phyloP scores from a whole-genome alignment of 441 rosid species.

The Erodium moschatum region DNA sequence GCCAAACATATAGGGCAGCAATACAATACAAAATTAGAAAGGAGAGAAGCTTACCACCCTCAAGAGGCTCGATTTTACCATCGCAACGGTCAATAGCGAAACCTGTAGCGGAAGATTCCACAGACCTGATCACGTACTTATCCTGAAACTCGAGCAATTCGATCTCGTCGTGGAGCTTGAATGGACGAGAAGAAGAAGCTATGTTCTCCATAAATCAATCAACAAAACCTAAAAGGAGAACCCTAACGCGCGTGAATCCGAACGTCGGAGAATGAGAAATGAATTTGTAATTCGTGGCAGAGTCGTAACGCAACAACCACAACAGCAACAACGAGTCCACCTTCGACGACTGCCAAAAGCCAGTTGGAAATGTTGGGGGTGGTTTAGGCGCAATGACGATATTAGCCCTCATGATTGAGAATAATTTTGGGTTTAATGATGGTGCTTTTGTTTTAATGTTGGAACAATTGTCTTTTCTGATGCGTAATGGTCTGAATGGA shows the following conservation, averaged over 20 bases:
- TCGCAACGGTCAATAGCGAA: slow-evolving; percentile 63
- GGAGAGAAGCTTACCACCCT: slow-evolving; percentile 27
- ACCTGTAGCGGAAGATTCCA: slow-evolving; percentile 50
- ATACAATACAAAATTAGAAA: neutral
- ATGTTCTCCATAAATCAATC: neutral
- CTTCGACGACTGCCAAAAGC: neutral
- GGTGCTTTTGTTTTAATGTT: neutral
- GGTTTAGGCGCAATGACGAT: neutral
- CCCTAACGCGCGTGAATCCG: neutral
- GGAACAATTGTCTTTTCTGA: neutral
- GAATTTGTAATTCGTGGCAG: neutral
- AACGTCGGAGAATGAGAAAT: neutral
- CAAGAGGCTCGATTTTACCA: slow-evolving; percentile 50
- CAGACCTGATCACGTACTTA: slow-evolving; percentile 59
- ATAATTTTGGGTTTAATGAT: neutral
- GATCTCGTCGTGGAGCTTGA: slow-evolving; percentile 59
- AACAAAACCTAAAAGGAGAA: neutral
- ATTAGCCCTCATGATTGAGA: neutral
- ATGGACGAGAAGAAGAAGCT: slow-evolving; percentile 26
- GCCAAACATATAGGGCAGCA: slow-evolving; percentile 5
- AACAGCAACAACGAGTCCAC: neutral
- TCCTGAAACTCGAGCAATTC: slow-evolving; percentile 67
- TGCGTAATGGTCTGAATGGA: neutral
- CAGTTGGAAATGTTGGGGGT: neutral
- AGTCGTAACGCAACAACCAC: neutral